phyloP scores from a whole-genome alignment of 2,329 filamentous ascomycete species.

The Penicillium sp. region DNA sequence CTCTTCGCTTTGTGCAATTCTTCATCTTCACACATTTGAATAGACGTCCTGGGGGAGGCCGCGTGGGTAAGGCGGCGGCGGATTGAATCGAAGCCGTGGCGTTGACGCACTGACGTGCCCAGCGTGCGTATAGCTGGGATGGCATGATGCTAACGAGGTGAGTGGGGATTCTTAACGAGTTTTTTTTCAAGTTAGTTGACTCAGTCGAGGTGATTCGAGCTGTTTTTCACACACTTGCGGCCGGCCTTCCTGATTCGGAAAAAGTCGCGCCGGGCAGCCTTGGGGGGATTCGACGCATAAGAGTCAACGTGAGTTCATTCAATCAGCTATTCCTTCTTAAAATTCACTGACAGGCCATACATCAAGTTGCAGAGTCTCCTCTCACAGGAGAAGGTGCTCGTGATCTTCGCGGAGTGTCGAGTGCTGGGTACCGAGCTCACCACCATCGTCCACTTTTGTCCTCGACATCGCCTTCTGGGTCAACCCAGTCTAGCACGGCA shows the following conservation, averaged over 20 bases:
- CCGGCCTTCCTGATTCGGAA: slow-evolving; percentile 7
- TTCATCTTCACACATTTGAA: not conserved
- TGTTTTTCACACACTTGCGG: not conserved
- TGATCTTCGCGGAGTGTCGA: not conserved
- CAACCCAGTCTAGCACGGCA: not conserved
- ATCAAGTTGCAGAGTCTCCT: not conserved
- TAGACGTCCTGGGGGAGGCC: not conserved
- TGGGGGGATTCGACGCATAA: not conserved
- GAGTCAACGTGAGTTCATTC: not conserved
- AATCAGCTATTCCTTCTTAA: too few relatives aligned
- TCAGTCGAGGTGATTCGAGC: not conserved
- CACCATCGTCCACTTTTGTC: not conserved
- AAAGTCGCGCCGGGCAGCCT: not conserved
- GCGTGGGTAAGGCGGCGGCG: not conserved
- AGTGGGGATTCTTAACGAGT: not conserved
- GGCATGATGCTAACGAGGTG: not conserved
- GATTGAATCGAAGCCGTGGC: not conserved
- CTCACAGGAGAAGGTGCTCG: not conserved
- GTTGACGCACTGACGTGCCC: not conserved
- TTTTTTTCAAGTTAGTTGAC: not conserved
- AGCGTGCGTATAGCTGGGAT: too few relatives aligned
- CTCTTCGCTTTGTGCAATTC: not conserved
- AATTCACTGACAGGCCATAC: not conserved
- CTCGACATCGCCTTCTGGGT: not conserved
- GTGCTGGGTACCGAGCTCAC: too few relatives aligned